Base-by-base conservation (phyloP, 2,329 filamentous ascomycete species). In the Neophaeococcomyces mojaviensis region DNA sequence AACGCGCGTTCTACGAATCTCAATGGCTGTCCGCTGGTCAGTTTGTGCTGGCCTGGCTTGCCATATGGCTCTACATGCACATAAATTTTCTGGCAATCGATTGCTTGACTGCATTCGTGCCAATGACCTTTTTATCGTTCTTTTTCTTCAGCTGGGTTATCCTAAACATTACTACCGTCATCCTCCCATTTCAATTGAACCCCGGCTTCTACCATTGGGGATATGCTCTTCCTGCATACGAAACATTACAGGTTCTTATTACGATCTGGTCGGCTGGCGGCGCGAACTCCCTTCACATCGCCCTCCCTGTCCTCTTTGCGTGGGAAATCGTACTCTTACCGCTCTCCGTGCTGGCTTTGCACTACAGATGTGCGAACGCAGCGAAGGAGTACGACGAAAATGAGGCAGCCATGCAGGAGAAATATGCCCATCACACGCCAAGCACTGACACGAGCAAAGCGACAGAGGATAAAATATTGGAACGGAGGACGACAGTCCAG, bases 1-100 rank as follows among this genome's bases (percentile, higher is more conserved):
- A n/a, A n/a, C n/a, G n/a, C n/a, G 68, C 68, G 0, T 72, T 72
- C 52, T 58, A 61, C 1, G 50, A 62, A 13, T 57, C 54, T 9
- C 72, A 70, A 69, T 15, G 57, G 10, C 65, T 71, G 6, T 59
- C 59, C 36, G 64, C 58, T 1, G 53, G 46, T 6, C 69, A 72
- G 49, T 72, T 70, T 49, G 59, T 59, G 0, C 56, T 70, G 4
- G 67, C 60, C 4, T 73, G 70, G 70, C 60, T 69, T 56, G 49
- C 55, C 0, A 46, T 71, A 4, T 72, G 68, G 70, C 59, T 73
- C 1, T 67, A 67, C 15, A 65, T 64, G 20, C 66, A 70, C 53
- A 50, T 68, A 42, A 68, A 73, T 48, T 70, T 71, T 44, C 58
- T 68, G 13, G 60, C 64, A 12, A 58, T 73, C 2, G 71, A 74